Conservation (phyloP, 148 eudicot genomes). For the Rhododendron vialii region DNA sequence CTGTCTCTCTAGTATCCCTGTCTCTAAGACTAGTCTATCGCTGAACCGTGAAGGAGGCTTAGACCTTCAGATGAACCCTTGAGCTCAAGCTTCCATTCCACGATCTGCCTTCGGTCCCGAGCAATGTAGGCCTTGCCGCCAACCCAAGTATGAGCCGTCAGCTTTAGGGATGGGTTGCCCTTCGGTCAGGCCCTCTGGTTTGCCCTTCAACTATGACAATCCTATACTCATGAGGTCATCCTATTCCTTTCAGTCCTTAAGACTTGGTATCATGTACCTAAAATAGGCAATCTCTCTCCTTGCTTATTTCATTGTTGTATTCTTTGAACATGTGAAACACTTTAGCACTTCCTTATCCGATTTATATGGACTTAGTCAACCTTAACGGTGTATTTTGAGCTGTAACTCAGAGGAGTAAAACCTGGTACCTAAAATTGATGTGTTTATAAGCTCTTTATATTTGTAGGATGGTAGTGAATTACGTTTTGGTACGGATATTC, state of each 20-base stretch:
- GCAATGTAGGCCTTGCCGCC: not conserved
- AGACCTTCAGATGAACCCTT: not conserved
- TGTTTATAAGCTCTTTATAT: not conserved
- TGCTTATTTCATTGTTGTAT: not conserved
- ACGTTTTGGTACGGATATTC: too few species aligned
- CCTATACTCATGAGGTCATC: too few species aligned
- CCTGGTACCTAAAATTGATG: not conserved
- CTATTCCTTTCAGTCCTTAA: too few species aligned
- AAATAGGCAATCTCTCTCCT: not conserved
- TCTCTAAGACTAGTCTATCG: too few species aligned
- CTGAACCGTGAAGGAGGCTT: too few species aligned
- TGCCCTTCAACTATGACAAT: not conserved
- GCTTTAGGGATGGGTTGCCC: not conserved
- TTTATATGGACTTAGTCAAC: not conserved
- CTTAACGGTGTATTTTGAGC: not conserved
- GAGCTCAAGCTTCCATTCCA: not conserved
- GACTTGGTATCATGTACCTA: too few species aligned
- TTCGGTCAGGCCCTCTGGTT: not conserved
- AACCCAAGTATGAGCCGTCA: not conserved
- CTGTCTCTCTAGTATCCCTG: too few species aligned
- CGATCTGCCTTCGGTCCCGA: not conserved
- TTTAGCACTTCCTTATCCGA: not conserved
- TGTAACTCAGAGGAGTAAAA: not conserved
- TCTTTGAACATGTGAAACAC: not conserved
- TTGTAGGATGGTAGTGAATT: not conserved